phyloP scores from a whole-genome alignment of 805 yeast species.

The Tetrapisispora taiwanensis region DNA sequence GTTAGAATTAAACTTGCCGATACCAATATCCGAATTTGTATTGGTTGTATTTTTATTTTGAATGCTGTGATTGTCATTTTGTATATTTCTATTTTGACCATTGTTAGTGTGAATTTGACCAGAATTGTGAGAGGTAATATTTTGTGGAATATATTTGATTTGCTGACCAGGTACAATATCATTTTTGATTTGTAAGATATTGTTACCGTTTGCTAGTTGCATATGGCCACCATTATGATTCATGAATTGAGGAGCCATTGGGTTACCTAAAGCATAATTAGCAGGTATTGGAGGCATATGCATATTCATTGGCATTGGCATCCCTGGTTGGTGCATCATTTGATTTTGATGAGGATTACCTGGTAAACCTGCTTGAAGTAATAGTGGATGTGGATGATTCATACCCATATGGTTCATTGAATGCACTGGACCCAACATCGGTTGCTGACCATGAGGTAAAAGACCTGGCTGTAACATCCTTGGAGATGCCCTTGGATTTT shows the following conservation, averaged over 20 bases:
- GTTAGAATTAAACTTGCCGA: neutral
- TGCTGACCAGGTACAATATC: neutral
- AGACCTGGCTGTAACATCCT: neutral
- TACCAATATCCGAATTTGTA: neutral
- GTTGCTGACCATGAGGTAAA: neutral
- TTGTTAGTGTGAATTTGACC: neutral
- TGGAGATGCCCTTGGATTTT: neutral
- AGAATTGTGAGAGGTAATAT: neutral
- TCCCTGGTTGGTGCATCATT: neutral
- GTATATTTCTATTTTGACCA: neutral
- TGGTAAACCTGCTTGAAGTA: neutral
- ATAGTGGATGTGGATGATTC: neutral
- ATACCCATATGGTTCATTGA: neutral
- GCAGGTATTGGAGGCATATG: neutral
- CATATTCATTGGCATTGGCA: neutral
- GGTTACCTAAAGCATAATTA: neutral
- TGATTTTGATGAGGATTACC: neutral
- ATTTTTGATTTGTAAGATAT: constrained; percentile 1
- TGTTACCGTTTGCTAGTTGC: neutral
- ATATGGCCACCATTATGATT: neutral
- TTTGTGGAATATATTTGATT: constrained; percentile 1
- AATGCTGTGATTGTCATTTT: neutral
- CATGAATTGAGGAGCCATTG: neutral
- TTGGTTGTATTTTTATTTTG: neutral
- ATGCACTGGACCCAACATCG: neutral